A percentile compares a stretch with the other conserved stretches of the same genome.
phyloP scores from a whole-genome alignment of 2,329 filamentous ascomycete genomes.

The Berkeleyomyces basicola region DNA sequence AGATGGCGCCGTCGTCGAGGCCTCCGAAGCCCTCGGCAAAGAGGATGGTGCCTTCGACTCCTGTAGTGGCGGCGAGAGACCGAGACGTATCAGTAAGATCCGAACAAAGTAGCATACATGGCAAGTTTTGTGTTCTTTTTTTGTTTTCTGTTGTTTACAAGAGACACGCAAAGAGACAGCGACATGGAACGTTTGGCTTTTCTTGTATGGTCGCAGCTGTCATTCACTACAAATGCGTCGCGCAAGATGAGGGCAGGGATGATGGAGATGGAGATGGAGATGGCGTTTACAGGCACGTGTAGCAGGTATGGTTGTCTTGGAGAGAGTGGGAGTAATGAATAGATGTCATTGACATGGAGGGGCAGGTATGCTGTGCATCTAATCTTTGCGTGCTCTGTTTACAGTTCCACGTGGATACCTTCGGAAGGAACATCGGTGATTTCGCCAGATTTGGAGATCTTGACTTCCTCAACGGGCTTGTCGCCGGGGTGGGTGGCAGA shows the following conservation, averaged over 20 bases:
- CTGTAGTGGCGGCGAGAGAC: slow-evolving; percentile 1
- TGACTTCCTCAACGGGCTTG: slow-evolving; percentile 52
- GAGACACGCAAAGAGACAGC: slow-evolving; percentile 5
- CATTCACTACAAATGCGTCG: slow-evolving; percentile 2
- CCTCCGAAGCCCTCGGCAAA: slow-evolving; percentile 11
- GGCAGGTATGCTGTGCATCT: not conserved
- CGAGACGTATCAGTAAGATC: slow-evolving; percentile 10
- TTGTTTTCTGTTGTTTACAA: not conserved
- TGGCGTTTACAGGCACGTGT: too few relatives aligned
- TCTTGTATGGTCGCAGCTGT: not conserved
- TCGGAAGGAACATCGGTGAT: slow-evolving; percentile 58
- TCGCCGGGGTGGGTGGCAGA: slow-evolving; percentile 47
- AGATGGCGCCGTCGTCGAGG: slow-evolving; percentile 10
- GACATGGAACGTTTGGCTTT: not conserved
- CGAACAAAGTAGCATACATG: not conserved
- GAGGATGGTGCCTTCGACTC: slow-evolving; percentile 10
- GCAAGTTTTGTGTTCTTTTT: not conserved
- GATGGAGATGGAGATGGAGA: not conserved
- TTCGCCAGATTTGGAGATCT: slow-evolving; percentile 72
- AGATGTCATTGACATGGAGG: not conserved
- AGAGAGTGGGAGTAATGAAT: not conserved
- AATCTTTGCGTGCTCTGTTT: slow-evolving; percentile 23
- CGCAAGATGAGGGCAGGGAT: not conserved
- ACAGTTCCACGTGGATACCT: slow-evolving; percentile 89
- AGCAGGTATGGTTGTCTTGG: too few relatives aligned